Evolutionary conservation across 2,329 filamentous ascomycete genomes (phyloP), one percentile per base, ranked within the genome.

Genomic region (Colletotrichum tofieldiae): DNA sequence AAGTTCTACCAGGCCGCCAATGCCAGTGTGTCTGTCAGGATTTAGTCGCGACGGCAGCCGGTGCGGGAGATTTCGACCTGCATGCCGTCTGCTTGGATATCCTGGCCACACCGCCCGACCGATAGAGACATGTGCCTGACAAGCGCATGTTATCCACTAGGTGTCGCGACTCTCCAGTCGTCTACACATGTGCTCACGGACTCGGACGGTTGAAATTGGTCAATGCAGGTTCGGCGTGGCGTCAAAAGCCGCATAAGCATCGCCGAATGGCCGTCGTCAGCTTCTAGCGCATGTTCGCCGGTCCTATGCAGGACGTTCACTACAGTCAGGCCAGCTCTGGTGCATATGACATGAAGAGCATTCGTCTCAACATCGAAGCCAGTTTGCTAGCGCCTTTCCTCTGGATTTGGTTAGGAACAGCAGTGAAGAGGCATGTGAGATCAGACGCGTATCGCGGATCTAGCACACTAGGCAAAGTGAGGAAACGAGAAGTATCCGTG

Each of bases 1-100:
- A 43, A 60, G 43, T 37, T 8, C 11, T 51, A 8, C 49, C n/a
- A 64, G 29, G 39, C 35, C 55, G 37, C n/a, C 56, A 54, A 23
- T 54, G 20, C n/a, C n/a, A 49, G 47, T 3, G 51, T 32, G 29
- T n/a, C 58, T 47, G 51, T 49, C 35, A 45, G 52, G 43, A 52
- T 47, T 60, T 47, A 67, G 52, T 52, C 62, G 65, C 51, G 51
- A 69, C 65, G 45, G 58, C 43, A 68, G 59, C 58, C 59, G 58
- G 65, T 11, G 35, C 41, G 52, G 59, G 59, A 71, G 52, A 71
- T 72, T 69, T 72, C 59, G 65, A 72, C 65, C 65, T 69, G 69
- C 69, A 69, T 23, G 39, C 52, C 54, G 59, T 41, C 35, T 43
- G 52, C 69, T 20, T 58, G 65, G 69, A 26, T 52, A 52, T 26